phyloP scores from a whole-genome alignment of 345 rosid species.

The Trapa incisa region DNA sequence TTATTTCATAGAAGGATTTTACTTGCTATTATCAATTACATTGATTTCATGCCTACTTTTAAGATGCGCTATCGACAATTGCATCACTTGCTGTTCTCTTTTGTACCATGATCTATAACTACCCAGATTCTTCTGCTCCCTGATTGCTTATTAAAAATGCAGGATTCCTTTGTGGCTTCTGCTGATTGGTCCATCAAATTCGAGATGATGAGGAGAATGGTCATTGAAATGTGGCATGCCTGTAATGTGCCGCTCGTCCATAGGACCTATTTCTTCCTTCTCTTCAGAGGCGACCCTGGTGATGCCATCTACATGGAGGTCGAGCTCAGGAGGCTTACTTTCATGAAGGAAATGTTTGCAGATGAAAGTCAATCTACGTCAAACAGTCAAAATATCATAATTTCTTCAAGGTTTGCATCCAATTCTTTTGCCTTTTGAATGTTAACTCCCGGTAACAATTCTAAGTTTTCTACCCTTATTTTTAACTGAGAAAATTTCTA shows the following conservation, averaged over 20 bases:
- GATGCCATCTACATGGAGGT: conserved; percentile 93
- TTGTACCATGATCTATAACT: too few species aligned
- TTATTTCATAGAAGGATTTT: too few species aligned
- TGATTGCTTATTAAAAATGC: conserved; percentile 14
- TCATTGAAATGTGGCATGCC: conserved; percentile 75
- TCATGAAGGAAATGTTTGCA: conserved; percentile 69
- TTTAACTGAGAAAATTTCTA: too few species aligned
- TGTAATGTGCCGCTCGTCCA: conserved; percentile 78
- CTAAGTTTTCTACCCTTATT: too few species aligned
- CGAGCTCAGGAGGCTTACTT: conserved; percentile 76
- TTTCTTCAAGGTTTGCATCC: conserved; percentile 50
- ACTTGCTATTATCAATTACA: too few species aligned
- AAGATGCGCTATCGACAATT: too few species aligned
- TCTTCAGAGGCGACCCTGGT: conserved; percentile 77
- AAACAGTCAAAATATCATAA: conserved; percentile 45
- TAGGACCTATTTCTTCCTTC: conserved; percentile 89
- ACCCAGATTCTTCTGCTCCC: neutral
- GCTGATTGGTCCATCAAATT: conserved; percentile 55
- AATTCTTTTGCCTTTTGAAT: too few species aligned
- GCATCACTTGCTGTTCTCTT: too few species aligned
- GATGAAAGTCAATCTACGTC: conserved; percentile 42
- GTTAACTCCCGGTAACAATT: too few species aligned
- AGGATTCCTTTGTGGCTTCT: conserved; percentile 25
- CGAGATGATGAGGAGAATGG: conserved; percentile 46
- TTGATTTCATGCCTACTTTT: too few species aligned